Percentiles rank a stretch among this genome's conserved stretches.
Conservation (phyloP, 148 eudicot species). For the Fallopia convolvulus region DNA sequence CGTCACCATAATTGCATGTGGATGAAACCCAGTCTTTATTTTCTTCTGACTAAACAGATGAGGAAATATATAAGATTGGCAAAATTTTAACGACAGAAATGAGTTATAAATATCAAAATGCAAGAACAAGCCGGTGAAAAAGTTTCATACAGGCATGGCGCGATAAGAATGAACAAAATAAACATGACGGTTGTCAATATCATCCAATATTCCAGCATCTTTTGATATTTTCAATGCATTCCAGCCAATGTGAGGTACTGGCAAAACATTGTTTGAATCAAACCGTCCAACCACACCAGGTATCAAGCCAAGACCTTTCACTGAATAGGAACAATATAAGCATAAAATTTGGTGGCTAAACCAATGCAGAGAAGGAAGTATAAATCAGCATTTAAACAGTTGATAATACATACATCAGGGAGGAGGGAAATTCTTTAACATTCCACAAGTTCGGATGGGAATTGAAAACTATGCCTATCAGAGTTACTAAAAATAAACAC, state of each 20-base stretch:
- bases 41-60: conserved; percentile 48
- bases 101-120: conserved; percentile 5
- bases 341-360: background rate
- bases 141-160: conserved; percentile 64
- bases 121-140: background rate
- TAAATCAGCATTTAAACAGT: background rate
- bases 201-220: conserved; percentile 69
- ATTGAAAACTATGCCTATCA: background rate
- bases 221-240: conserved; percentile 60
- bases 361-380: background rate
- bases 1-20: conserved; percentile 79
- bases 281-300: conserved; percentile 98
- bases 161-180: conserved; percentile 99
- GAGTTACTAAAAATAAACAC: background rate
- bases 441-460: background rate
- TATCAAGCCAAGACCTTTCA: conserved; percentile 75
- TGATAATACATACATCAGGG: background rate
- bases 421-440: background rate
- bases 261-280: conserved; percentile 61
- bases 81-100: conserved; percentile 7
- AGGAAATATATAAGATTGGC: conserved; percentile 11
- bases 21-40: conserved; percentile 95
- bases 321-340: conserved; percentile 23
- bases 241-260: conserved; percentile 98
- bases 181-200: conserved; percentile 70